These are phyloP conservation scores for Cutaneotrichosporon sp. DNA, from an alignment of 1,284 basidiomycete species.

Conservation along the genomic window DNA sequence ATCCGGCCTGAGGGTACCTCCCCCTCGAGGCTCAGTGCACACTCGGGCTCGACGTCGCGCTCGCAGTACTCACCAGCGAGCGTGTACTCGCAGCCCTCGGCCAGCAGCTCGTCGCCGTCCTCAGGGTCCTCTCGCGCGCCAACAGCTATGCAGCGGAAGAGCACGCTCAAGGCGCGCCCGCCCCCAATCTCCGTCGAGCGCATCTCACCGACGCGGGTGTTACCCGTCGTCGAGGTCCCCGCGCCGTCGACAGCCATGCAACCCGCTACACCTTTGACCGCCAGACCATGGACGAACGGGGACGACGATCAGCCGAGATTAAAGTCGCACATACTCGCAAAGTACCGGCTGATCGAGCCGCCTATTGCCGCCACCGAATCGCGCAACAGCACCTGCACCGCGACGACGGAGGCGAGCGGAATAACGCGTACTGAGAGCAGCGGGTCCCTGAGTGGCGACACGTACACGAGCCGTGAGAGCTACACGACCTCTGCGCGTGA, in stretches of 20 bases:
- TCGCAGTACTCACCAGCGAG: neutral
- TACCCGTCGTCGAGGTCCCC: neutral
- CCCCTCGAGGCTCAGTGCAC: neutral
- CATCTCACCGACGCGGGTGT: neutral
- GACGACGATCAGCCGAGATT: slow-evolving; percentile 3
- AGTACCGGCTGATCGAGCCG: slow-evolving; percentile 6
- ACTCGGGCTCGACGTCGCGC: neutral
- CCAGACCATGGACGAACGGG: neutral
- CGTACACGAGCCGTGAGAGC: neutral
- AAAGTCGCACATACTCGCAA: slow-evolving; percentile 1
- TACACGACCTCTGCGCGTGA: neutral
- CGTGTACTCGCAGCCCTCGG: neutral
- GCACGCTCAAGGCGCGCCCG: neutral
- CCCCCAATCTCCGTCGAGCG: slow-evolving; percentile 2
- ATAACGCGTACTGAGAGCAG: neutral
- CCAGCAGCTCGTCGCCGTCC: neutral
- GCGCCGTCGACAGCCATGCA: neutral
- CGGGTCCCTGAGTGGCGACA: neutral
- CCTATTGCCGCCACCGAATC: neutral
- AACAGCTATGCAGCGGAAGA: neutral
- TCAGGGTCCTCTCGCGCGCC: neutral
- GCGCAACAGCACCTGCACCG: neutral
- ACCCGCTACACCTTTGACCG: neutral
- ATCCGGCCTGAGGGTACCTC: neutral
- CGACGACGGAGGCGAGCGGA: neutral